Evolutionary conservation across 78 protist species (phyloP).

Genomic region (Bigelowiella natans): DNA sequence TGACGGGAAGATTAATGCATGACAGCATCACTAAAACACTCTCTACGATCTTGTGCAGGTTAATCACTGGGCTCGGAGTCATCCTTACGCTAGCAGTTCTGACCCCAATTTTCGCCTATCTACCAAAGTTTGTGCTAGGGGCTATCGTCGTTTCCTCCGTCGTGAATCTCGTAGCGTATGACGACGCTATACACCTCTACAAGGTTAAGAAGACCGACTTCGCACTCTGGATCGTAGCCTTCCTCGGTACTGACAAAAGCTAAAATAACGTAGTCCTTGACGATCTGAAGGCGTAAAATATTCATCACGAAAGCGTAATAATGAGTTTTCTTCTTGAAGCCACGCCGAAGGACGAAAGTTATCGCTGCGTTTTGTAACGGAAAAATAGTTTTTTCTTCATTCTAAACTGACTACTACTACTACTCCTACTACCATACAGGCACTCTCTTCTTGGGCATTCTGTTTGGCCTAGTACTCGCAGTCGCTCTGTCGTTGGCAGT

Average conservation of each 20-base stretch:
- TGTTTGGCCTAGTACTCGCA: background rate
- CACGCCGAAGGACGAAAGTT: no score
- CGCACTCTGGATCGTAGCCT: background rate
- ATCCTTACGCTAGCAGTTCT: background rate
- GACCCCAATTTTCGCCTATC: background rate
- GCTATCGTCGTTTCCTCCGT: slow-evolving; percentile 18
- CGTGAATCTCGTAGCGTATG: background rate
- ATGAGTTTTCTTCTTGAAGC: no score
- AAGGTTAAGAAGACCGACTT: background rate
- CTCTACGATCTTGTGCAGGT: background rate
- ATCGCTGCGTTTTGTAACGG: no score
- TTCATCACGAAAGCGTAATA: background rate
- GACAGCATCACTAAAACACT: no score
- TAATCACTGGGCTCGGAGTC: background rate
- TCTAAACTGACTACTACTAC: no score
- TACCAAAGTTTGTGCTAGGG: background rate
- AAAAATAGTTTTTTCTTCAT: no score
- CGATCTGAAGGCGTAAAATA: background rate
- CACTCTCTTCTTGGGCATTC: slow-evolving; percentile 10
- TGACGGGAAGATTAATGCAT: no score
- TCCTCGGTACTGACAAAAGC: background rate
- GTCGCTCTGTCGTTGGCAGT: background rate
- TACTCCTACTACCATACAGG: no score
- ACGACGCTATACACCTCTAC: background rate
- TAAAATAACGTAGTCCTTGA: background rate